Conservation (phyloP, 441 rosid species). For the Capsella rubella region DNA sequence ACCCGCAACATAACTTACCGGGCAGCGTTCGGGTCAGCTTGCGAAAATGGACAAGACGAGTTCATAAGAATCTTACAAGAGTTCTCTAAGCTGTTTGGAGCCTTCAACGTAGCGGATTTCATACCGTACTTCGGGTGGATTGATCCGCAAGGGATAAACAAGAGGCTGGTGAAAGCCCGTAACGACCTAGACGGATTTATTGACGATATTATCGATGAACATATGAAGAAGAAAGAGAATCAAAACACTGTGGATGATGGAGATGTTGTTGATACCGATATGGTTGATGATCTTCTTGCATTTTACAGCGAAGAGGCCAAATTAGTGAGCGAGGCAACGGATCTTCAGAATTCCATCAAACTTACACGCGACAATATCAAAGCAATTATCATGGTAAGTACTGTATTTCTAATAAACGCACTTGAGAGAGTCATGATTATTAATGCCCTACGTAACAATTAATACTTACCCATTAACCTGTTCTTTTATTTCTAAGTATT, state of each 20-base stretch:
- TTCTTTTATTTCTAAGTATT: not conserved
- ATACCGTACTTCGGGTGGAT: conserved; percentile 75
- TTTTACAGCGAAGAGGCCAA: conserved; percentile 76
- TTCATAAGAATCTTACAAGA: conserved; percentile 84
- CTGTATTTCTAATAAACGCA: not conserved
- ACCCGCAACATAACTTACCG: conserved; percentile 79
- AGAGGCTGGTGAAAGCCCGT: conserved; percentile 70
- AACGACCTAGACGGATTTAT: conserved; percentile 72
- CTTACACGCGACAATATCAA: conserved; percentile 87
- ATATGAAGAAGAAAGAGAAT: conserved; percentile 55
- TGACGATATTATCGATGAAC: conserved; percentile 79
- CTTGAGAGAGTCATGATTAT: conserved; percentile 6
- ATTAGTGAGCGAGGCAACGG: conserved; percentile 60
- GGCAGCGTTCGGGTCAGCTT: conserved; percentile 81
- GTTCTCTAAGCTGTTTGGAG: conserved; percentile 94
- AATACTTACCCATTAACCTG: conserved; percentile 27
- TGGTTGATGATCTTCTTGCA: conserved; percentile 92
- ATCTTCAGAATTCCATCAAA: conserved; percentile 67
- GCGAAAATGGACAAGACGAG: conserved; percentile 70
- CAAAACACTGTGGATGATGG: conserved; percentile 44
- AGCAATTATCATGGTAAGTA: conserved; percentile 89
- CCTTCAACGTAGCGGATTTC: conserved; percentile 90
- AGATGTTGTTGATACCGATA: conserved; percentile 57
- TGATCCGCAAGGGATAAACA: conserved; percentile 74
- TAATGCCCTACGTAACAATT: conserved; percentile 18